These are phyloP conservation scores for Solanum virginianum DNA, from an alignment of 257 asterid genomes.

Conservation along the genomic window DNA sequence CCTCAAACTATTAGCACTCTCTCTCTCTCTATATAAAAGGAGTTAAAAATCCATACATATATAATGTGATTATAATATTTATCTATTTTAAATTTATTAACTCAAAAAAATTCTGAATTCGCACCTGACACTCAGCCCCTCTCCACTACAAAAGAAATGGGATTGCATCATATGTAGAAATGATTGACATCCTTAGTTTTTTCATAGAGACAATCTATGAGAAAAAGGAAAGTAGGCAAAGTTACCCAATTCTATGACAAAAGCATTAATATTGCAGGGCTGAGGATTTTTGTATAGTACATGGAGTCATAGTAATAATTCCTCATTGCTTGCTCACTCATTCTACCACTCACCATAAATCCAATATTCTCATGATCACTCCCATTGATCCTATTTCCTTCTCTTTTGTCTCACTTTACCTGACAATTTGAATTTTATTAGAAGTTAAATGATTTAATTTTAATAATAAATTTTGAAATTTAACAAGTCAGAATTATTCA, in stretches of 20 bases:
- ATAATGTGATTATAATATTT: not conserved
- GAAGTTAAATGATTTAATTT: not conserved
- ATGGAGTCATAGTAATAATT: not conserved
- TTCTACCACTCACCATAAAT: not conserved
- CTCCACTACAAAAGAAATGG: not conserved
- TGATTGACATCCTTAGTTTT: not conserved
- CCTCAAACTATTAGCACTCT: not conserved
- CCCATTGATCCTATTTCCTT: not conserved
- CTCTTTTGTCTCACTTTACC: fast-evolving
- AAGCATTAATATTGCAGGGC: not conserved
- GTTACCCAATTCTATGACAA: not conserved
- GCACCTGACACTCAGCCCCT: fast-evolving
- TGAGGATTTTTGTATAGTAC: not conserved
- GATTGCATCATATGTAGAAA: not conserved
- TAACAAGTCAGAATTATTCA: not conserved
- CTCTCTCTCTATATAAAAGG: not conserved
- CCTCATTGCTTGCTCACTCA: not conserved
- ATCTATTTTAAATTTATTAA: not conserved
- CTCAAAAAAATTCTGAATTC: not conserved
- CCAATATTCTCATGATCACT: not conserved
- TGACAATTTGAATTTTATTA: not conserved
- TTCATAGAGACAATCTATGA: not conserved
- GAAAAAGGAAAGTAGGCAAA: not conserved
- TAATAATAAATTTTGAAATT: not conserved
- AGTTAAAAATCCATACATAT: not conserved